Evolutionary conservation across 768 basidiomycete genomes (phyloP).

Genomic region (Boletus pseudopeckii): DNA sequence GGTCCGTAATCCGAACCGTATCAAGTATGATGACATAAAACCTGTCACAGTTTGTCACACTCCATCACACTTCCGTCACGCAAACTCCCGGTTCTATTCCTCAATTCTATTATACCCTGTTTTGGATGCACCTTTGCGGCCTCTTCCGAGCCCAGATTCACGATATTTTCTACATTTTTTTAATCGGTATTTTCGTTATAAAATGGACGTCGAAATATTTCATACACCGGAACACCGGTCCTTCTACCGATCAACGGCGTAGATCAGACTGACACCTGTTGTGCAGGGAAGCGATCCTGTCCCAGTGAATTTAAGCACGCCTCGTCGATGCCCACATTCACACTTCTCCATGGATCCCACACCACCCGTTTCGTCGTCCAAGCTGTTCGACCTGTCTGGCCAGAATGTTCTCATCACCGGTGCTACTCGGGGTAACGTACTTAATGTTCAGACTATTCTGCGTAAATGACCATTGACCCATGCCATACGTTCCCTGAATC

Average conservation of each 20-base stretch:
- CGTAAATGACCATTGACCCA: conserved; percentile 15
- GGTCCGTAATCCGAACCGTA: conserved; percentile 33
- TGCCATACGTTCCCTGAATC: too few relatives aligned
- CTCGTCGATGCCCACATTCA: conserved; percentile 1
- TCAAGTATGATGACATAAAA: conserved; percentile 30
- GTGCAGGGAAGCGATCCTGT: not conserved
- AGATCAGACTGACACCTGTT: conserved; percentile 15
- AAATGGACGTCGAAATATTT: conserved; percentile 3
- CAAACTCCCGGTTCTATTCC: conserved; percentile 22
- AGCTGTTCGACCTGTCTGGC: conserved; percentile 65
- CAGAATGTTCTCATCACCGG: conserved; percentile 78
- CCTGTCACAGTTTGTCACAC: conserved; percentile 21
- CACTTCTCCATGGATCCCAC: conserved; percentile 48
- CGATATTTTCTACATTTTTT: conserved; percentile 9
- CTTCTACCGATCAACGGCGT: conserved; percentile 32
- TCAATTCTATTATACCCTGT: conserved; percentile 22
- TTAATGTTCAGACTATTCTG: conserved; percentile 12
- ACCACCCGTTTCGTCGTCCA: conserved; percentile 44
- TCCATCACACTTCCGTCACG: conserved; percentile 20
- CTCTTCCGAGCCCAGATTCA: conserved; percentile 12
- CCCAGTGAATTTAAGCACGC: conserved; percentile 22
- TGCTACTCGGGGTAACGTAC: conserved; percentile 63
- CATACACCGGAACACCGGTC: conserved; percentile 25
- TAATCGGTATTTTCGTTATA: conserved; percentile 4
- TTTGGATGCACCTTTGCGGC: conserved; percentile 19